Evolutionary conservation across 768 basidiomycete genomes (phyloP), one percentile per base, ranked within the genome.

Genomic region (Cantharellus cinnabarinus): DNA sequence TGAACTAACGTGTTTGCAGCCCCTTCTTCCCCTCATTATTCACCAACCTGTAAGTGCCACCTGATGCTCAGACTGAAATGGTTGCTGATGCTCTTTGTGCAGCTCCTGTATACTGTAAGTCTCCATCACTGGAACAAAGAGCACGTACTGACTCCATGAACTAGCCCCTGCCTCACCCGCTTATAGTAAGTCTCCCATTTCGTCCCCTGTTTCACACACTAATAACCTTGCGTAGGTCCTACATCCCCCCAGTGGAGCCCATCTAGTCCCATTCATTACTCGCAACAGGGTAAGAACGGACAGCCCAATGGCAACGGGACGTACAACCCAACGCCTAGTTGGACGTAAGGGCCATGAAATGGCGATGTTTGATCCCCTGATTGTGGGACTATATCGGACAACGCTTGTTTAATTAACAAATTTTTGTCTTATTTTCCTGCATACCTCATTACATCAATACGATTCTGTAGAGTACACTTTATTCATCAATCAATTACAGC

Each of bases 21-120:
- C 60, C 87, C 87, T 14, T 86, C 87, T 4, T 89, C 87, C 3
- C 87, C 87, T 1, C 78, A 85, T 2, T 90, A 89, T 74, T 88
- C 87, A 52, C 87, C 87, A 65, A 83, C 85, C 59, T 89, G 83
- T 87, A 69, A 77, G 84, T 78, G 20, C 20, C 20, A 29, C 20
- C 7, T 59, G 40, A 35, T 60, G 58, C 35, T 38, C 44, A 48
- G 42, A 41, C 15, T 40, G 14, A 57, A 15, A 48, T 57, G 56
- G 15, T 42, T 57, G 56, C 56, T 14, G 15, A 14, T 14, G n/a
- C 42, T 38, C 56, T 42, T 14, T 60, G 48, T 61, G n/a, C 63
- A 83, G 82, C 86, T 50, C 85, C 86, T 48, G 78, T 83, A 56
- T 88, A 87, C 70, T 88, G 83, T 85, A 67, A 77, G 82, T 60